Evolutionary conservation across 106 monocot genomes (phyloP).

Genomic region (Dendrobium chrysotoxum): DNA sequence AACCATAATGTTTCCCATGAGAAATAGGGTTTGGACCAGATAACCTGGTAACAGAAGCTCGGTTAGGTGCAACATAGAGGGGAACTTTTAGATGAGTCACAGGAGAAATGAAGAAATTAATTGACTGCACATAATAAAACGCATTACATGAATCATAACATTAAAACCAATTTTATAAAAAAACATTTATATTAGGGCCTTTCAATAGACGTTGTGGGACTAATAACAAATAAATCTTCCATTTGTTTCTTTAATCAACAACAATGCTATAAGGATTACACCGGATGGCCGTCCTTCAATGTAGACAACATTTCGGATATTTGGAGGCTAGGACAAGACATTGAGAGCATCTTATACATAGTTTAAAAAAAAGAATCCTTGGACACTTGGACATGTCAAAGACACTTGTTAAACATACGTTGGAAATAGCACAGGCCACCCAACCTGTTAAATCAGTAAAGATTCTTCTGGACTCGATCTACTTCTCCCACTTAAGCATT

Average conservation of each 20-base stretch:
- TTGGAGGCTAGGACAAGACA: not conserved
- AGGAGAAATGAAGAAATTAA: not conserved
- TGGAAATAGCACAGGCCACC: too few species aligned
- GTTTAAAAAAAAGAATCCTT: too few species aligned
- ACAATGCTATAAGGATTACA: not conserved
- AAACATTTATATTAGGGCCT: not conserved
- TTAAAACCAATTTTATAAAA: not conserved
- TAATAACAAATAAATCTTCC: not conserved
- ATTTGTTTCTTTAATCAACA: too few species aligned
- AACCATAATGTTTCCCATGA: constrained; percentile 85
- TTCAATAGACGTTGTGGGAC: not conserved
- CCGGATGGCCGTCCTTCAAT: not conserved
- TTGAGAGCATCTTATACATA: not conserved
- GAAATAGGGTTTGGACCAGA: constrained; percentile 62
- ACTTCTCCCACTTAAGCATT: too few species aligned
- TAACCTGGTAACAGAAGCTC: constrained; percentile 71
- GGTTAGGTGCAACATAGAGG: constrained; percentile 26
- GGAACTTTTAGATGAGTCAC: constrained; percentile 8
- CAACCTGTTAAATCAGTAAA: too few species aligned
- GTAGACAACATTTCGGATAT: not conserved
- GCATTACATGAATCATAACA: not conserved
- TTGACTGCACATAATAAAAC: not conserved
- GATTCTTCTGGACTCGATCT: too few species aligned
- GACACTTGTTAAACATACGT: too few species aligned
- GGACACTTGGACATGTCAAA: too few species aligned